Percentiles rank a stretch among this genome's conserved stretches.
Conservation (phyloP, 2,329 filamentous ascomycete species). For the Colletotrichum higginsianum region DNA sequence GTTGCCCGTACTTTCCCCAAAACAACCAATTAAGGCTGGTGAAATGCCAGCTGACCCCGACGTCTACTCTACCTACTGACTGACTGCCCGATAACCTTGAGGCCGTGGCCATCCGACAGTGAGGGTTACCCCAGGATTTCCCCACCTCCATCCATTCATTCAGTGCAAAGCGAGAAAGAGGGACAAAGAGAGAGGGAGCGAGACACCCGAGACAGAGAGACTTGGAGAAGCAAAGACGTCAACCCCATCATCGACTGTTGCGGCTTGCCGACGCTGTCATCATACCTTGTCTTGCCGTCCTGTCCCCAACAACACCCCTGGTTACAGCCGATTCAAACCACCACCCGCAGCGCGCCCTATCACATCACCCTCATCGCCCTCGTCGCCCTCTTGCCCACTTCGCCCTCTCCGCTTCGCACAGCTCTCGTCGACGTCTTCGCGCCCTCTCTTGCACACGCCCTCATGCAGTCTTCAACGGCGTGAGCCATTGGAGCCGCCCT, state of each 20-base stretch:
- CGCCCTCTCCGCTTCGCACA: conserved; percentile 6
- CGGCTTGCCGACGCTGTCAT: conserved; percentile 7
- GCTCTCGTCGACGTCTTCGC: conserved; percentile 13
- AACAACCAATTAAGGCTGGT: conserved; percentile 28
- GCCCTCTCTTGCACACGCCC: conserved; percentile 11
- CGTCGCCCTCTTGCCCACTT: too few relatives aligned
- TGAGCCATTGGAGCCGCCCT: conserved; percentile 38
- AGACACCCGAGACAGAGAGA: background rate
- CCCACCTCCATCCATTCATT: conserved; percentile 24
- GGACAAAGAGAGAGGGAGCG: background rate
- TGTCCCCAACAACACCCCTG: background rate
- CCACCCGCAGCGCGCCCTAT: conserved; percentile 13
- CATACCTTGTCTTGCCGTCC: conserved; percentile 11
- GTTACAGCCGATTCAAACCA: conserved; percentile 15
- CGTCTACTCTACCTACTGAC: background rate
- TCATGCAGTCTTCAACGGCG: conserved; percentile 37
- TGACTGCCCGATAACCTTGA: conserved; percentile 1
- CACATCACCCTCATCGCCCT: too few relatives aligned
- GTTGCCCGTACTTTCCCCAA: conserved; percentile 3
- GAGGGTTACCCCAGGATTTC: conserved; percentile 41
- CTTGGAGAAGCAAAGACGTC: conserved; percentile 38
- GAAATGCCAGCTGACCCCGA: conserved; percentile 33
- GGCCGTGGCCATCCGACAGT: conserved; percentile 14
- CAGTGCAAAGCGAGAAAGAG: background rate
- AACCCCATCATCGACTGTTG: conserved; percentile 17